A percentile compares a stretch with the other conserved stretches of the same genome.
phyloP scores from a whole-genome alignment of 495 filamentous ascomycete species.

The Neurospora pannonica region DNA sequence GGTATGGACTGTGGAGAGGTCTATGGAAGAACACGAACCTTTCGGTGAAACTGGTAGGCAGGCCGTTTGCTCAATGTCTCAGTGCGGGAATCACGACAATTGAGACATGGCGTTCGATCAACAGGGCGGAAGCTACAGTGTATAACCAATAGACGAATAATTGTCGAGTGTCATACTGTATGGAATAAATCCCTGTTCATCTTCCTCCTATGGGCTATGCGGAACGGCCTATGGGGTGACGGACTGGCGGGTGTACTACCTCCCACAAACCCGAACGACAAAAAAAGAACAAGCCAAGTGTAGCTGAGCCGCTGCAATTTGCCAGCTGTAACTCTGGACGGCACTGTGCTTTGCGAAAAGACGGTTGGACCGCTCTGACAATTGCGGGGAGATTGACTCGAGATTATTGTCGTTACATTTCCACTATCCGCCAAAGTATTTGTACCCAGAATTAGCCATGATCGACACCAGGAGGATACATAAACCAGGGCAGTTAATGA shows the following conservation, averaged over 20 bases:
- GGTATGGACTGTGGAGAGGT: neutral
- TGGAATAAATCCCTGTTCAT: neutral
- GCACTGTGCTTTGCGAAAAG: neutral
- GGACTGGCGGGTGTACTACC: neutral
- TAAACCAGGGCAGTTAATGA: neutral
- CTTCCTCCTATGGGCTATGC: neutral
- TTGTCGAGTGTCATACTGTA: neutral
- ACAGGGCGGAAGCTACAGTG: neutral
- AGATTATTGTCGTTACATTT: neutral
- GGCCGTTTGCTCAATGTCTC: neutral
- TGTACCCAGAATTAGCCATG: neutral
- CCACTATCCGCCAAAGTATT: neutral
- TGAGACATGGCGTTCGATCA: neutral
- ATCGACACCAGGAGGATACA: neutral
- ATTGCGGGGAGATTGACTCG: neutral
- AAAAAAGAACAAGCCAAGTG: neutral
- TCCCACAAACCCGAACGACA: neutral
- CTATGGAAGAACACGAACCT: neutral
- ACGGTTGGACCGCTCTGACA: neutral
- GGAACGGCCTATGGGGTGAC: neutral
- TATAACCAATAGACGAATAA: neutral
- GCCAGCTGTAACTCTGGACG: neutral
- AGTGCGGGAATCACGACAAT: neutral
- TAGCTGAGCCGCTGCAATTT: neutral
- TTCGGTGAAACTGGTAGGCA: neutral